Evolutionary conservation across 129 eudicot species (phyloP), one percentile per base, ranked within the genome.

Genomic region (Helichrysum umbraculigerum): DNA sequence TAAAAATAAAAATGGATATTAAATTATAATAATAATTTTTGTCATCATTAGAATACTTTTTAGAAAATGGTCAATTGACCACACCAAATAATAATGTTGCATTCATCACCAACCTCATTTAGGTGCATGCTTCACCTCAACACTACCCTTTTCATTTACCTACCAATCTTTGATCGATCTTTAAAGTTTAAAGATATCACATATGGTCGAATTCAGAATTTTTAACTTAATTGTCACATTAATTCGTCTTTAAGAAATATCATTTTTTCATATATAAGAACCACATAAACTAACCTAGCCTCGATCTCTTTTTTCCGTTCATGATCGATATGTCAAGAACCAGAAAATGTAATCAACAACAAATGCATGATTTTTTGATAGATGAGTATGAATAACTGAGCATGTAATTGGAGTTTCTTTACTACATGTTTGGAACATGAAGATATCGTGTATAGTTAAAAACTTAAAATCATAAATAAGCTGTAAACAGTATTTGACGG

Each of bases 11-110:
- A 4, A 14, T 15, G 20, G 11, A 28, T 5, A 8, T 10, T 19
- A 33, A 10, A 34, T 0, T 25, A 33, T 32, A n/a, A 28, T 56
- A 59, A 78, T 78, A 32, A 14, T 73, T 66, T n/a, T 14, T 0
- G 28, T 68, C 74, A 66, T 79, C 29, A 79, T 73, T 66, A 28
- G n/a, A 29, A 9, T 37, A 66, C 78, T 72, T 69, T 69, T 54
- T 72, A n/a, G 10, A 66, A 11, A 25, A 66, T 66, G 75, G 79
- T 79, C 83, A 73, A 79, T 66, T 66, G 73, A 39, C 78, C 67
- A 50, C 52, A 54, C 64, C 72, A 73, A 73, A 62, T 2, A 72
- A 70, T 70, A 79, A 65, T 35, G 54, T 54, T 70, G 15, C 17
- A 47, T 12, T 14, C 54, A 14, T 79, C 69, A 80, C 74, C 79